phyloP scores from a whole-genome alignment of 495 filamentous ascomycete species.

The Chaetomidium leptoderma region DNA sequence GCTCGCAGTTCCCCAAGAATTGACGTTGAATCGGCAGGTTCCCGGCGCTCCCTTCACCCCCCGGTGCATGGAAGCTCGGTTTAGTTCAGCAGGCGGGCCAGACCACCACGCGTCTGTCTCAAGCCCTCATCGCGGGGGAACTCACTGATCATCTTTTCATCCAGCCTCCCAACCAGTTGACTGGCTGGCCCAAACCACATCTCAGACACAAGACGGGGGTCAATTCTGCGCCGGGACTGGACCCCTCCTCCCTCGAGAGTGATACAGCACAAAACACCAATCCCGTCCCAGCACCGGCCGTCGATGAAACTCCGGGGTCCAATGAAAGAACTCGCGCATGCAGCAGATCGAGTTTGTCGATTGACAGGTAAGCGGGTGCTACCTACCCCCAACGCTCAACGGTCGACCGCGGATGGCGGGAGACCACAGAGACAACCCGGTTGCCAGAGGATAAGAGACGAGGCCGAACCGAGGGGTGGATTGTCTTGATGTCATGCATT shows the following conservation, averaged over 20 bases:
- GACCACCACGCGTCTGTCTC: not conserved
- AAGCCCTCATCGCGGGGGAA: not conserved
- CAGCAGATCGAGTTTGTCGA: not conserved
- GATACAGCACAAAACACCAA: not conserved
- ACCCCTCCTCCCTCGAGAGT: not conserved
- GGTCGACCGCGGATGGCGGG: not conserved
- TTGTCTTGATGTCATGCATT: conserved; percentile 19
- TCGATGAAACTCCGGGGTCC: conserved; percentile 2
- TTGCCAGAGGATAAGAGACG: not conserved
- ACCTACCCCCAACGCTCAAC: too few relatives aligned
- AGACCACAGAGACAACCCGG: not conserved
- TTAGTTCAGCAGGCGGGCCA: not conserved
- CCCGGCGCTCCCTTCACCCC: too few relatives aligned
- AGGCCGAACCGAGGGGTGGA: not conserved
- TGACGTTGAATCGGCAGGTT: too few relatives aligned
- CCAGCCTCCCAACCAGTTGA: not conserved
- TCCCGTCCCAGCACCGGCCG: not conserved
- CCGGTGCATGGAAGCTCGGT: too few relatives aligned
- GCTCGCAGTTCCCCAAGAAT: too few relatives aligned
- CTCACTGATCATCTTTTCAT: not conserved
- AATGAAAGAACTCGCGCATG: conserved; percentile 17
- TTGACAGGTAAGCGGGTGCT: not conserved
- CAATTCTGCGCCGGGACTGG: not conserved
- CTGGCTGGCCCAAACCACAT: not conserved
- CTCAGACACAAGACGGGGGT: not conserved